Conservation (phyloP, 176 grass and related monocot genomes). For the Musa itinerans region DNA sequence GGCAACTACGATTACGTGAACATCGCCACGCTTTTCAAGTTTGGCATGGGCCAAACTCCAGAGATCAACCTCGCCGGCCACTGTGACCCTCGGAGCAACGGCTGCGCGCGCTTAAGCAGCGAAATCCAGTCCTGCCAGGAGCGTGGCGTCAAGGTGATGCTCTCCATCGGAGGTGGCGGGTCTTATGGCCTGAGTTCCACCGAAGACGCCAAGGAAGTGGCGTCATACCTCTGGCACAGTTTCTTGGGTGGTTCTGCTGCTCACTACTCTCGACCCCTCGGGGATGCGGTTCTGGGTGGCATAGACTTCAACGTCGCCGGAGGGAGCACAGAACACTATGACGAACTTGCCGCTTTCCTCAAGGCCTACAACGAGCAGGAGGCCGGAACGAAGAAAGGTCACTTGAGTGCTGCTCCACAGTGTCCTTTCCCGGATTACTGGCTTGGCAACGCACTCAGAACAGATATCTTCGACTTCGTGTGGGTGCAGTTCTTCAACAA, state of each 20-base stretch:
- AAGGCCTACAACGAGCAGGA: conserved; percentile 22
- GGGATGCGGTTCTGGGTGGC: conserved; percentile 56
- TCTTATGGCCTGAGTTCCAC: conserved; percentile 34
- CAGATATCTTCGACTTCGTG: conserved; percentile 53
- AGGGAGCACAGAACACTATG: conserved; percentile 39
- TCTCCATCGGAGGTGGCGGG: conserved; percentile 52
- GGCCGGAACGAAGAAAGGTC: conserved; percentile 20
- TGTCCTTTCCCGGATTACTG: conserved; percentile 50
- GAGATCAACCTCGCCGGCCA: not conserved
- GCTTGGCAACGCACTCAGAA: conserved; percentile 33
- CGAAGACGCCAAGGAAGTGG: conserved; percentile 45
- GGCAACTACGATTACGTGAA: conserved; percentile 62
- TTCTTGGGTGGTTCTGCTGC: conserved; percentile 35
- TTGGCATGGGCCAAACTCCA: not conserved
- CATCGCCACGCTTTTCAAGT: conserved; percentile 32
- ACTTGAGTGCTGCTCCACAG: conserved; percentile 46
- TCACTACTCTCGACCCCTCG: conserved; percentile 27
- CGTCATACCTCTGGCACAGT: conserved; percentile 63
- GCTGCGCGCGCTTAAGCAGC: not conserved
- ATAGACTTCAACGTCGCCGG: conserved; percentile 65
- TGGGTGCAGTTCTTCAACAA: conserved; percentile 95
- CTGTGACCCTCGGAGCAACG: not conserved
- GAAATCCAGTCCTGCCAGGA: not conserved
- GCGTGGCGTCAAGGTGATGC: conserved; percentile 35
- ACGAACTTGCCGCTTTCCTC: conserved; percentile 36